phyloP scores from a whole-genome alignment of 345 rosid species.

The Crucihimalaya himalaica region DNA sequence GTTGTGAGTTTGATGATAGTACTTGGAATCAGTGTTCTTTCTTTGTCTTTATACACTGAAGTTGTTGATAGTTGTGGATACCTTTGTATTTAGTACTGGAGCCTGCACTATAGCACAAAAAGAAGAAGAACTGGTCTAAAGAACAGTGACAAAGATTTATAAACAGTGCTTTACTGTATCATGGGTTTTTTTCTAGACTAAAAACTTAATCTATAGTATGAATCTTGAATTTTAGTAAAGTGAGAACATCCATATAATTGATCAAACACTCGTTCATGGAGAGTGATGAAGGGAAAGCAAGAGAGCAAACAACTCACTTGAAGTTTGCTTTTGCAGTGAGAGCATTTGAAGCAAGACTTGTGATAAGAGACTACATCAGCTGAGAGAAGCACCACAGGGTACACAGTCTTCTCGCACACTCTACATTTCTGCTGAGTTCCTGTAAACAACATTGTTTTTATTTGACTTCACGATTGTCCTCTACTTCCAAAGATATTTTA shows the following conservation, averaged over 20 bases:
- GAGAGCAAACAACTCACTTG: constrained; percentile 49
- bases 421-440: constrained; percentile 98
- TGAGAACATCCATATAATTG: background rate
- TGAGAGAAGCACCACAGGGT: constrained; percentile 85
- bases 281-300: background rate
- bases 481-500: constrained; percentile 31
- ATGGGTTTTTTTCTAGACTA: background rate
- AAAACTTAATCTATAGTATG: background rate
- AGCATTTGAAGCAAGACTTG: constrained; percentile 93
- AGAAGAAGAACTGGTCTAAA: background rate
- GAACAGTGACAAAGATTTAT: background rate
- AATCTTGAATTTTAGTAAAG: background rate
- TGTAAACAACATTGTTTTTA: constrained; percentile 71
- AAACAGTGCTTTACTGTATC: background rate
- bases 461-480: background rate
- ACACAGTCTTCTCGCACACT: constrained; percentile 96
- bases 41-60: too few species aligned
- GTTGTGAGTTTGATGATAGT: background rate
- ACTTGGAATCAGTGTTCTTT: background rate
- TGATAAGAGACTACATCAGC: constrained; percentile 92
- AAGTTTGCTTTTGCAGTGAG: constrained; percentile 91
- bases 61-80: background rate
- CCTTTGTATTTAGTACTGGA: background rate
- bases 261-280: background rate
- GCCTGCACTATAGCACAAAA: background rate